Evolutionary conservation across 805 yeast species (phyloP), one percentile per base, ranked within the genome.

Genomic region (Ogataea methanolica): DNA sequence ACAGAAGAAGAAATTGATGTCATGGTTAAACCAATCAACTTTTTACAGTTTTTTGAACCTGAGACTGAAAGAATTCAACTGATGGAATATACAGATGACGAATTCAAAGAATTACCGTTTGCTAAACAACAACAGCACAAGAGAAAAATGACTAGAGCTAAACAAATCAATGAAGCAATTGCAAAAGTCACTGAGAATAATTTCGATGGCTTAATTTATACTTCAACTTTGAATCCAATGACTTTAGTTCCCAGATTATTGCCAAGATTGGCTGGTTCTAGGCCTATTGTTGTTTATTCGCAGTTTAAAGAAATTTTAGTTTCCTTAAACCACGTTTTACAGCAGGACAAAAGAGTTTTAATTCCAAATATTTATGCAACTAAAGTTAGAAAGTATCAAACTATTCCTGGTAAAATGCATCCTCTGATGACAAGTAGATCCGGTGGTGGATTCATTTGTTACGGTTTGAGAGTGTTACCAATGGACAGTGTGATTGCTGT

Each of bases 381-480:
- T 1, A 75, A 88, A 52, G 94, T 86, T 12, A 78, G 97, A 53
- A 83, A 83, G 43, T 91, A 85, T 63, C 99, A 94, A 70, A 89
- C 97, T 3, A 80, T 92, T 29, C 88, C 96, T 17, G 99, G 98
- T 7, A 82, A 95, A 62, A 72, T 92, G 59, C 99, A 94, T 65
- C 99, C 99, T 0, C 62, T 83, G 50, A 94, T 94, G 99, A 88
- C 97, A 0, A 82, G 85, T 75, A 77, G 88, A 58, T 90, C 96
- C 6, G 91, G 85, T 48, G 98, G 97, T 33, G 99, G 99, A 0
- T 92, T 81, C 63, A 63, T 94, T 2, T 70, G 90, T 54, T 77
- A 82, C 71, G 96, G 92, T 3, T 78, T 87, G 15, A 74, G 87
- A 42, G 97, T 94, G 0, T 69, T 81, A 45, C 96, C 97, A 2